These are phyloP conservation scores for Phytopythium kandeliae DNA, from an alignment of 352 stramenopile species.

Conservation along the genomic window DNA sequence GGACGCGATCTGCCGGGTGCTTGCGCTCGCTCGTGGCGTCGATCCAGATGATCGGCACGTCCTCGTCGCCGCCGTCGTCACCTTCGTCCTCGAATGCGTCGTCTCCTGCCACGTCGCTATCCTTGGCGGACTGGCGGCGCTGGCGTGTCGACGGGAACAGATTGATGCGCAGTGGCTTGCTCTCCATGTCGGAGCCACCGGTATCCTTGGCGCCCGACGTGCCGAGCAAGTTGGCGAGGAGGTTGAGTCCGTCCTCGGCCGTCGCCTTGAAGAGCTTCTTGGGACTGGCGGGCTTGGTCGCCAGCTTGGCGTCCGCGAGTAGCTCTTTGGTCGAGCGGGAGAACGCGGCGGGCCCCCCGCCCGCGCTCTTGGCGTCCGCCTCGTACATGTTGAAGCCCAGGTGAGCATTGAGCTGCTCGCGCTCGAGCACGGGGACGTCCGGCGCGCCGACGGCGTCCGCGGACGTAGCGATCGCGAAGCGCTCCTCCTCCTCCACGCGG, in stretches of 20 bases:
- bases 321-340: conserved; percentile 45
- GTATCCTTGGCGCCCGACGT: conserved; percentile 35
- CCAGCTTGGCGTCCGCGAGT: conserved; percentile 52
- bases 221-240: conserved; percentile 80
- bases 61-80: conserved; percentile 28
- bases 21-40: conserved; percentile 75
- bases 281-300: conserved; percentile 21
- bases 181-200: conserved; percentile 25
- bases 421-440: conserved; percentile 45
- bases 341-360: conserved; percentile 12
- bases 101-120: conserved; percentile 23
- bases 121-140: conserved; percentile 22
- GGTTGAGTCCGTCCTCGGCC: conserved; percentile 73
- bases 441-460: conserved; percentile 46
- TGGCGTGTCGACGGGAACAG: conserved; percentile 53
- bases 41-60: conserved; percentile 74
- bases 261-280: conserved; percentile 77
- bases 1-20: conserved; percentile 29
- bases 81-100: conserved; percentile 14
- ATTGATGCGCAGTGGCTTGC: conserved; percentile 69
- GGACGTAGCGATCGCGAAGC: conserved; percentile 51
- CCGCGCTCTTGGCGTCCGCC: conserved; percentile 51
- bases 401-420: conserved; percentile 48
- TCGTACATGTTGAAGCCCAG: conserved; percentile 85
- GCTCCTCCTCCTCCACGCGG: conserved; percentile 55